Percentiles rank a stretch among this genome's conserved stretches.
phyloP scores from a whole-genome alignment of 1,284 basidiomycete species.

The Porogramme epimiltina region DNA sequence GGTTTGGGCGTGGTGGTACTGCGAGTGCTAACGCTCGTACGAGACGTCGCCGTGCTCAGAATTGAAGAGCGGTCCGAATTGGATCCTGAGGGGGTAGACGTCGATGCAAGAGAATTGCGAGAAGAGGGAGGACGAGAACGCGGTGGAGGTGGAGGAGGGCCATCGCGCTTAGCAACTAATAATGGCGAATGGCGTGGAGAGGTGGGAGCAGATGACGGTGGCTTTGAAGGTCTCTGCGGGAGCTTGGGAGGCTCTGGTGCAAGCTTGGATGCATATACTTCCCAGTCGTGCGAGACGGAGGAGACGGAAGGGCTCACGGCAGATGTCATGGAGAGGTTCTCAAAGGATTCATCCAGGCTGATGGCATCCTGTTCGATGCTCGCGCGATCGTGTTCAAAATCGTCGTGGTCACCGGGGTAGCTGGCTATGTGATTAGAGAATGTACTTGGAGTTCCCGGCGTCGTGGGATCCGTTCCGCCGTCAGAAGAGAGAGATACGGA shows the following conservation, averaged over 20 bases:
- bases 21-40: slow-evolving; percentile 44
- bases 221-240: slow-evolving; percentile 47
- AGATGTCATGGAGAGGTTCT: slow-evolving; percentile 56
- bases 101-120: slow-evolving; percentile 24
- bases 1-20: slow-evolving; percentile 26
- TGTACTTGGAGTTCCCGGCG: slow-evolving; percentile 37
- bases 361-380: slow-evolving; percentile 48
- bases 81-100: slow-evolving; percentile 44
- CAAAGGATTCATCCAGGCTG: slow-evolving; percentile 71
- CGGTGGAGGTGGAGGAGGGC: slow-evolving; percentile 23
- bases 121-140: slow-evolving; percentile 25
- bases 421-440: slow-evolving; percentile 47
- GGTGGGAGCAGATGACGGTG: slow-evolving; percentile 21
- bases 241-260: slow-evolving; percentile 50
- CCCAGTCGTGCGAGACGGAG: slow-evolving; percentile 33
- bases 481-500: slow-evolving; percentile 80
- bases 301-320: slow-evolving; percentile 28
- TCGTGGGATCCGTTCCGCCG: slow-evolving; percentile 45
- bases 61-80: slow-evolving; percentile 59
- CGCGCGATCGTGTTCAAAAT: slow-evolving; percentile 27
- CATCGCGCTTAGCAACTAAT: slow-evolving; percentile 23
- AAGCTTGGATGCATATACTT: slow-evolving; percentile 30
- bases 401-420: slow-evolving; percentile 47
- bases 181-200: slow-evolving; percentile 24
- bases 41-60: slow-evolving; percentile 52